Base-by-base conservation (phyloP, 2,329 filamentous ascomycete species). In the Metarhizium sp. region DNA sequence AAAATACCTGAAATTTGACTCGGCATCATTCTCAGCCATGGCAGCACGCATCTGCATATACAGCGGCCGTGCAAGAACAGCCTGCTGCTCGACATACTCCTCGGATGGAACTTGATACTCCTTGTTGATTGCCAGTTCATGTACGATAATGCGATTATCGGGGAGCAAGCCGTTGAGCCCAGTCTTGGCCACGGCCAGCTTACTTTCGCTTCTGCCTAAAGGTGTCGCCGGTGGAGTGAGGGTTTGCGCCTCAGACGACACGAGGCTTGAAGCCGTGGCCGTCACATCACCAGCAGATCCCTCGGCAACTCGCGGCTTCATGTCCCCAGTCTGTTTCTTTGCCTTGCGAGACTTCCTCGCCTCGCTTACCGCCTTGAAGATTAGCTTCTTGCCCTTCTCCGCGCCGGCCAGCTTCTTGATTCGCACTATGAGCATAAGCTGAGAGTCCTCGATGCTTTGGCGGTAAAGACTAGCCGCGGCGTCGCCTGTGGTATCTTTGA, bases 391-490 rank as follows among this genome's bases (percentile, higher is more conserved):
- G 29, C 87, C 88, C 64, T 81, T 78, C 51, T 88, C 84, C 1
- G 82, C 75, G 0, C 89, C 89, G 2, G 87, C 87, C 49, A 94
- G 74, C 68, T 83, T 87, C 70, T 90, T 89, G 70, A 94, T 92
- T 51, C 87, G 78, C 51, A 89, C 87, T 65, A 92, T 82, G 18
- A 92, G 74, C 71, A 89, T 87, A 45, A 90, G 74, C 67, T 94
- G 89, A 63, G 90, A 92, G 60, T 91, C 86, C 56, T 87, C 81
- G 59, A 92, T 91, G 57, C 88, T 90, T 63, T 90, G 80, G 40
- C 84, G 82, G 65, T 92, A 92, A n/a, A 90, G 82, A 18, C 82
- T 82, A 1, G 87, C 82, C 2, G 90, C 88, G 16, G 84, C 82
- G 43, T 86, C 84, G 50, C 88, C 84, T 0, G 84, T 88, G 53